A percentile compares a stretch with the other conserved stretches of the same genome.
phyloP scores from a whole-genome alignment of 2,329 filamentous ascomycete species.

The Botryotinia narcissicola region DNA sequence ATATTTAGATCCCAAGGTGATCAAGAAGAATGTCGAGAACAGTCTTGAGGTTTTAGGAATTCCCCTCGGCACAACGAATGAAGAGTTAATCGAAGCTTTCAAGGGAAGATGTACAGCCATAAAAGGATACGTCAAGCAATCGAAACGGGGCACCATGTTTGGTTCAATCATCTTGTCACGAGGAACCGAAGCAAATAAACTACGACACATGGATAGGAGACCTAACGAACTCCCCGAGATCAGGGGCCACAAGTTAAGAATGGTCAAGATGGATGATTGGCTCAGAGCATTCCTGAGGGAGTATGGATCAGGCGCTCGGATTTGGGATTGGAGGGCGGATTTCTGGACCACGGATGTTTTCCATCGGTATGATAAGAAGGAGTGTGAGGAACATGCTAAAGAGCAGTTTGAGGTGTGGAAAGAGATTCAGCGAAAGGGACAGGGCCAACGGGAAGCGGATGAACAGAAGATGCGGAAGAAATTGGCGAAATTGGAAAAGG shows the following conservation, averaged over 20 bases:
- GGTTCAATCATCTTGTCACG: background rate
- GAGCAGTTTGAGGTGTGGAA: background rate
- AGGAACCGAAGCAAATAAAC: background rate
- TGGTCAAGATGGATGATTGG: background rate
- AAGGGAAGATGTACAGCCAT: constrained; percentile 1
- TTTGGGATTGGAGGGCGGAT: constrained; percentile 11
- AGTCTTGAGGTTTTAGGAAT: background rate
- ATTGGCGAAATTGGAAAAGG: background rate
- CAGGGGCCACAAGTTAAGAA: background rate
- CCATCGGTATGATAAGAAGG: background rate
- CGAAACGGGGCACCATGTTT: accelerated
- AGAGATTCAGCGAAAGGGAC: background rate
- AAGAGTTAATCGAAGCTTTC: constrained; percentile 11
- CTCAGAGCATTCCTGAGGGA: background rate
- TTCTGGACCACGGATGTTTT: constrained; percentile 20
- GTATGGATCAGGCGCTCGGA: background rate
- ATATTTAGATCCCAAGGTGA: background rate
- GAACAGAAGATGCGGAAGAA: background rate
- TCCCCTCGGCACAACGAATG: background rate
- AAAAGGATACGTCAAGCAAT: background rate
- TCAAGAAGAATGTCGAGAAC: constrained; percentile 9
- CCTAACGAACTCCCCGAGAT: background rate
- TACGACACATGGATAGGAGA: background rate
- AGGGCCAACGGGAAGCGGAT: background rate
- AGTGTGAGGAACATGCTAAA: background rate